A percentile compares a stretch with the other conserved stretches of the same genome.
Evolutionary conservation across 2,329 filamentous ascomycete genomes (phyloP).

Genomic region (Trichophyton verrucosum): DNA sequence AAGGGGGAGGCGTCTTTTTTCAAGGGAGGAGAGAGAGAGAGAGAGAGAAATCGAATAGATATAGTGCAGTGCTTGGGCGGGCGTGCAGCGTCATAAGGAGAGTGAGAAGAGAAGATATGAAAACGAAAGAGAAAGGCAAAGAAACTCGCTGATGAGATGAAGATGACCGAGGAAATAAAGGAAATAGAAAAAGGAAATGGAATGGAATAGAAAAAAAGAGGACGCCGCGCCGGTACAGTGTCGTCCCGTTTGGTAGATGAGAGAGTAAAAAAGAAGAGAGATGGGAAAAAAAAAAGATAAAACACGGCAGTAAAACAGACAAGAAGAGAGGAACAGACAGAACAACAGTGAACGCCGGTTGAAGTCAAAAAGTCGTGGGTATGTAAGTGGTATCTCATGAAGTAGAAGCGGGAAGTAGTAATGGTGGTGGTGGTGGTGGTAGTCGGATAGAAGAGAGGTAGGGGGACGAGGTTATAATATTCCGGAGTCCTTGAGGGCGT

Average conservation of each 20-base stretch:
- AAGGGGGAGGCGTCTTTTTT: neutral
- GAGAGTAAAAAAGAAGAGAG: neutral
- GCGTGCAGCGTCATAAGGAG: neutral
- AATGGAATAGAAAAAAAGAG: neutral
- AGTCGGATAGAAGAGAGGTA: neutral
- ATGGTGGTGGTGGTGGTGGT: neutral
- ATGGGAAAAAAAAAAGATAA: neutral
- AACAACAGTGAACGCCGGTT: neutral
- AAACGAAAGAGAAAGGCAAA: neutral
- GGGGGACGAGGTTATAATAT: constrained; percentile 53
- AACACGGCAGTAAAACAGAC: neutral
- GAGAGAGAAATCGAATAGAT: too few species aligned
- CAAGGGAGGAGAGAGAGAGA: neutral
- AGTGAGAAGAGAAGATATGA: neutral
- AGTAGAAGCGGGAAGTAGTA: neutral
- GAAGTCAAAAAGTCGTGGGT: neutral
- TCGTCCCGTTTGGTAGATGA: neutral
- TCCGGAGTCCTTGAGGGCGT: constrained; percentile 93
- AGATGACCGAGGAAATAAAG: neutral
- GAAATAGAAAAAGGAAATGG: neutral
- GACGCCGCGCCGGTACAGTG: neutral
- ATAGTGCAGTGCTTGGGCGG: neutral
- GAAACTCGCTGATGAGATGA: neutral
- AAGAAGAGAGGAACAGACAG: neutral
- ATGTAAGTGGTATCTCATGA: neutral